These are phyloP conservation scores for Zymoseptoria pseudotritici DNA, from an alignment of 2,329 filamentous ascomycete species.

Conservation along the genomic window DNA sequence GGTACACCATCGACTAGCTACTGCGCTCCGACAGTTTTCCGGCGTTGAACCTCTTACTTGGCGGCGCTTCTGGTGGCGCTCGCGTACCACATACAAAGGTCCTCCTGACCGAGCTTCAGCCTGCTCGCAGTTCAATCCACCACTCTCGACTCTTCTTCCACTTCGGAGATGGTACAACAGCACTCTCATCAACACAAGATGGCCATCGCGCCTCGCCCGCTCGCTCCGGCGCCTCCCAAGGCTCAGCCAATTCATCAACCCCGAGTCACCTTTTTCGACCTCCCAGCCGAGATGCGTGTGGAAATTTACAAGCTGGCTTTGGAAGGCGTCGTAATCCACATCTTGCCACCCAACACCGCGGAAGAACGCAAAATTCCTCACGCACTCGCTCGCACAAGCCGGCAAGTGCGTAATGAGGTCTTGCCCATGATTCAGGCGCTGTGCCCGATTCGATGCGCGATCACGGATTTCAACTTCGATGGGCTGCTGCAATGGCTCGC, in stretches of 20 bases:
- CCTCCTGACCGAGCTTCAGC: constrained; percentile 4
- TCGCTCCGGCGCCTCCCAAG: constrained; percentile 15
- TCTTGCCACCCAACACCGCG: constrained; percentile 17
- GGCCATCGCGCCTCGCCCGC: constrained; percentile 8
- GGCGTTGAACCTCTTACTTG: not conserved
- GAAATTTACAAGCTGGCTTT: constrained; percentile 28
- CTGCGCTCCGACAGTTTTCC: not conserved
- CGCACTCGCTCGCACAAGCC: constrained; percentile 19
- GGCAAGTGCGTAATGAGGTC: constrained; percentile 26
- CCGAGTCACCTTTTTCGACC: constrained; percentile 22
- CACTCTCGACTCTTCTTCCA: not conserved
- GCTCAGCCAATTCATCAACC: constrained; percentile 5
- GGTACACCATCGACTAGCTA: not conserved
- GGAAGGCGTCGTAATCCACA: constrained; percentile 23
- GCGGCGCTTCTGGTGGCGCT: constrained; percentile 6
- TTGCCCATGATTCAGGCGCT: constrained; percentile 25
- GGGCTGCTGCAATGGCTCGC: constrained; percentile 24
- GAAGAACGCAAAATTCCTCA: constrained; percentile 17
- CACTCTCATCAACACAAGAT: constrained; percentile 5
- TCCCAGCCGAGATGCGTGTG: constrained; percentile 28
- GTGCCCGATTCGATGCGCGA: constrained; percentile 23
- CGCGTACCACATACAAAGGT: constrained; percentile 5
- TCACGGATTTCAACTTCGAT: constrained; percentile 29
- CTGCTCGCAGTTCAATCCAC: not conserved
- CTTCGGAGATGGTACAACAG: not conserved